phyloP scores from a whole-genome alignment of 805 yeast species.

The Ogataea saltuana region DNA sequence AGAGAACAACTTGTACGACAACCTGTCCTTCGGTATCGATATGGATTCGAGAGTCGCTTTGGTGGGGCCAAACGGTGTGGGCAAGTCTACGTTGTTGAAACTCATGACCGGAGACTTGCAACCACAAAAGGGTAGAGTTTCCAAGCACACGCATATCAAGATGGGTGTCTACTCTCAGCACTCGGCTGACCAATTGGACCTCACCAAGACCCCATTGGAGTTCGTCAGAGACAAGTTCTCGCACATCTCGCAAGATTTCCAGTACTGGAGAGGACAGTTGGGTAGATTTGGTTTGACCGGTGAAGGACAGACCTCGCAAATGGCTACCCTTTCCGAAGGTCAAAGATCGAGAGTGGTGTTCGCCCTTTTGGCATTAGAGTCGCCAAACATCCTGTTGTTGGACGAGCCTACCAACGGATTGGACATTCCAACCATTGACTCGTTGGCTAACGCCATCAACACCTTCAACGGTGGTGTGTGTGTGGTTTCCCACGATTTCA shows the following conservation, averaged over 20 bases:
- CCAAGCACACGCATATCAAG: slow-evolving; percentile 96
- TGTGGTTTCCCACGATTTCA: slow-evolving; percentile 98
- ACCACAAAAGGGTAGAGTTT: slow-evolving; percentile 92
- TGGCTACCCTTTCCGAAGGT: slow-evolving; percentile 98
- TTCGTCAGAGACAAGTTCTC: slow-evolving; percentile 95
- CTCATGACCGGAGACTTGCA: slow-evolving; percentile 93
- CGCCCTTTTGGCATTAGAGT: slow-evolving; percentile 91
- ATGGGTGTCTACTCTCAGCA: slow-evolving; percentile 99
- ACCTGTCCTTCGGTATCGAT: slow-evolving; percentile 96
- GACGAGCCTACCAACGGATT: slow-evolving; percentile 99
- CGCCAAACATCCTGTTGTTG: slow-evolving; percentile 89
- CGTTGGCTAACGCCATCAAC: slow-evolving; percentile 94
- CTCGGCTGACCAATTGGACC: slow-evolving; percentile 96
- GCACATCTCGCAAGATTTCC: slow-evolving; percentile 91
- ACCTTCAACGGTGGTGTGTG: slow-evolving; percentile 97
- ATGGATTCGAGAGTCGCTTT: slow-evolving; percentile 98
- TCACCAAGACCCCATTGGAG: slow-evolving; percentile 92
- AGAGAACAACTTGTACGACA: slow-evolving; percentile 86
- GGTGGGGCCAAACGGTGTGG: slow-evolving; percentile 99
- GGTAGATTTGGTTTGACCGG: slow-evolving; percentile 99
- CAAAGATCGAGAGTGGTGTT: slow-evolving; percentile 99
- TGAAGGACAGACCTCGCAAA: slow-evolving; percentile 96
- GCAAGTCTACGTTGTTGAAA: slow-evolving; percentile 93
- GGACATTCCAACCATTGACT: slow-evolving; percentile 97
- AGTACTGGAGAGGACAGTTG: slow-evolving; percentile 96